Evolutionary conservation across 1,139 yeast species (phyloP).

Genomic region (Sugiyamaella castrensis): DNA sequence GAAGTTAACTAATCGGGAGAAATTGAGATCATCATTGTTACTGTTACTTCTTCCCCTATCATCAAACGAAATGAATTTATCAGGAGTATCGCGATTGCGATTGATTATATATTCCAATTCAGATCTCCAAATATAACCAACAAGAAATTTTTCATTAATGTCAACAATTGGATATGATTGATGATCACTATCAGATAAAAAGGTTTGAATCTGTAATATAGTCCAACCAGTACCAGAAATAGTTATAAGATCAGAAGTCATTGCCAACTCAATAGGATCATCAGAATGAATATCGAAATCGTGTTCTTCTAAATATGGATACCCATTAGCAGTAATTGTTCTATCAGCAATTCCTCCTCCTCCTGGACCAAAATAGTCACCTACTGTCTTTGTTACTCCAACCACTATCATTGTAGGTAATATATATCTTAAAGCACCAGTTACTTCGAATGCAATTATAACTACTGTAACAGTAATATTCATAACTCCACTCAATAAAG

Average conservation of each 20-base stretch:
- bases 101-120: slow-evolving; percentile 34
- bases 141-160: slow-evolving; percentile 23
- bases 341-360: slow-evolving; percentile 90
- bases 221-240: slow-evolving; percentile 16
- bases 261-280: slow-evolving; percentile 57
- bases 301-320: slow-evolving; percentile 75
- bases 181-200: slow-evolving; percentile 38
- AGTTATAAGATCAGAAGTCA: slow-evolving; percentile 55
- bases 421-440: slow-evolving; percentile 89
- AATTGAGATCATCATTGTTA: slow-evolving; percentile 33
- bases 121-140: slow-evolving; percentile 38
- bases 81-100: slow-evolving; percentile 19
- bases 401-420: slow-evolving; percentile 97
- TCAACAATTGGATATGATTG: slow-evolving; percentile 34
- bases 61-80: slow-evolving; percentile 15
- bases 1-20: slow-evolving; percentile 48
- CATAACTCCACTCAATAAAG: slow-evolving; percentile 91
- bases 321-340: slow-evolving; percentile 84
- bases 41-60: neutral
- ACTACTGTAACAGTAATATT: slow-evolving; percentile 94
- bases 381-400: slow-evolving; percentile 78
- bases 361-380: slow-evolving; percentile 70
- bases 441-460: slow-evolving; percentile 92
- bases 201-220: slow-evolving; percentile 43
- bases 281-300: slow-evolving; percentile 54